Base-by-base conservation (phyloP, 2,329 filamentous ascomycete genomes). In the Penicillium thymicola region DNA sequence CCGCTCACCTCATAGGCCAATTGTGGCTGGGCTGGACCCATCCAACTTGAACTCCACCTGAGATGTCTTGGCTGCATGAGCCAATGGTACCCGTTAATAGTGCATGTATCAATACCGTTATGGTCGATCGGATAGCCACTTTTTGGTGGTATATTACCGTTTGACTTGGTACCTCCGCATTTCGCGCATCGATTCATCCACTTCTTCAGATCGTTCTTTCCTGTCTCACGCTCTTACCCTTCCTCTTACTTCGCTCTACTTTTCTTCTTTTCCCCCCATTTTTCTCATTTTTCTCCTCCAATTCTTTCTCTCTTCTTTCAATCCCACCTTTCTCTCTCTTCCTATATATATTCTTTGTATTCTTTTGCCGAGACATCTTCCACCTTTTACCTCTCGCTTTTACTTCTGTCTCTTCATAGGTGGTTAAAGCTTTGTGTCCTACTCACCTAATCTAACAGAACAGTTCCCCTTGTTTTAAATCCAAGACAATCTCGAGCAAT, bases 391-490 rank as follows among this genome's bases (percentile, higher is more conserved):
- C 54, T 43, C 54, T 55, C 43, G 48, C 30, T 56, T 25, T 34
- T 53, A 52, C 56, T 43, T 54, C 57, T 51, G 49, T 63, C 54
- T 63, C 65, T 67, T 61, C 61, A 64, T 61, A 74, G 71, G 70
- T 75, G 72, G 64, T 72, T 71, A 65, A 67, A 70, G 65, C 64
- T 72, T 69, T 67, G 64, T 70, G 63, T 69, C 59, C 62, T 69
- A 66, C 73, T 76, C 68, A 75, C 71, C 67, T 72, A 61, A 68
- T 65, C 66, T 59, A 65, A 71, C 68, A 74, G 68, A 70, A 72
- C 65, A 62, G 60, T 64, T 53, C 54, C 44, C 44, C 45, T 38
- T 51, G 21, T 55, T 50, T 40, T 28, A 38, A 25, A 47, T 28
- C 14, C 28, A 32, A 53, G 45, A 34, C 27, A 41, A 50, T 16